phyloP scores from a whole-genome alignment of 2,329 filamentous ascomycete genomes.

The Apiospora sp. region DNA sequence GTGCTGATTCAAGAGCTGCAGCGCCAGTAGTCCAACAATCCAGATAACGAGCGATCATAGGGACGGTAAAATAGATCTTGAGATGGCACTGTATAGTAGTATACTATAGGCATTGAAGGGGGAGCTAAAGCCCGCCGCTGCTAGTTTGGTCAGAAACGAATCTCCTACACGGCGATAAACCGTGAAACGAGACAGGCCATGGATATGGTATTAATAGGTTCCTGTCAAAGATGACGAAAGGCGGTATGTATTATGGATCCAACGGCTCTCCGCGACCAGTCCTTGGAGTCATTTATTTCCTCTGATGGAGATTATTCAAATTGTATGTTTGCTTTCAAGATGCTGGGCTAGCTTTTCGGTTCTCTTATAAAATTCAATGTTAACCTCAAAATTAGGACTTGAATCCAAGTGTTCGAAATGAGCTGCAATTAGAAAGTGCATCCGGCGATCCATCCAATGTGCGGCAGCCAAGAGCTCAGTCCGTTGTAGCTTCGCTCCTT shows the following conservation, averaged over 20 bases:
- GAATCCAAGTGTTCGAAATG: constrained; percentile 1
- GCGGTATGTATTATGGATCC: background rate
- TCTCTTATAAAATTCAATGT: background rate
- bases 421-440: constrained; percentile 10
- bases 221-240: background rate
- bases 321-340: background rate
- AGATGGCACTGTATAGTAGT: background rate
- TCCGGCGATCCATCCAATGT: constrained; percentile 13
- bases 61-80: background rate
- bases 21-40: background rate
- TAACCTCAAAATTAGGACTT: no score
- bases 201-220: background rate
- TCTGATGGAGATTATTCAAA: background rate
- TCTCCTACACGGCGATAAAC: constrained; percentile 1
- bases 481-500: background rate
- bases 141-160: constrained; percentile 1
- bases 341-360: background rate
- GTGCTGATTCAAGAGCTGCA: background rate
- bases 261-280: background rate
- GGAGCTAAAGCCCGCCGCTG: background rate
- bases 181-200: constrained; percentile 4
- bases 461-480: constrained; percentile 18
- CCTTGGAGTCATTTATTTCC: background rate
- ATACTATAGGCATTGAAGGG: background rate
- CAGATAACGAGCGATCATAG: background rate